These are phyloP conservation scores for Amauroascus niger DNA, from an alignment of 2,329 filamentous ascomycete genomes.

Conservation along the genomic window DNA sequence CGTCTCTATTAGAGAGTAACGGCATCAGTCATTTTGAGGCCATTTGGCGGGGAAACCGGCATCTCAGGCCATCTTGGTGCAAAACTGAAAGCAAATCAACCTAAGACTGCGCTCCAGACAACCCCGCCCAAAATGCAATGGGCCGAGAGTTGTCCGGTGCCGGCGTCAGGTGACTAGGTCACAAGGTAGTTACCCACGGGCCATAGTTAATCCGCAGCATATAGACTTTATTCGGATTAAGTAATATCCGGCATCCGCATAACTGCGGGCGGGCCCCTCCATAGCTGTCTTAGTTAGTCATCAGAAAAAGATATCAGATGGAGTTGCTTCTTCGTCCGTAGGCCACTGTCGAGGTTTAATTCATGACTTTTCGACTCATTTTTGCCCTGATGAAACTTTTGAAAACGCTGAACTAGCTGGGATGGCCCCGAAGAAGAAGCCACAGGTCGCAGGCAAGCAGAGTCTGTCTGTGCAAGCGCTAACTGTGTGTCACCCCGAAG, in stretches of 20 bases:
- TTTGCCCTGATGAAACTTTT: not conserved
- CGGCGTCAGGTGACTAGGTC: too few relatives aligned
- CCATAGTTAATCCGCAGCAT: not conserved
- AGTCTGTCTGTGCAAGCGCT: slow-evolving; percentile 23
- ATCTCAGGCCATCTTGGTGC: not conserved
- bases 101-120: too few relatives aligned
- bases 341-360: not conserved
- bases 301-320: slow-evolving; percentile 8
- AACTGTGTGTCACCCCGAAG: slow-evolving; percentile 23
- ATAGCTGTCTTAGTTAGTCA: slow-evolving; percentile 4
- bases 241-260: not conserved
- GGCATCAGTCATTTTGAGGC: not conserved
- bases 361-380: not conserved
- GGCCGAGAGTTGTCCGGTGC: too few relatives aligned
- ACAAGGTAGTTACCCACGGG: too few relatives aligned
- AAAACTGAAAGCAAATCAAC: not conserved
- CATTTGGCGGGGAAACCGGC: not conserved
- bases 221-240: not conserved
- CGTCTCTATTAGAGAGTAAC: not conserved
- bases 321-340: not conserved
- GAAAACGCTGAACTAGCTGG: slow-evolving; percentile 3
- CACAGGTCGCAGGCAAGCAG: slow-evolving; percentile 25
- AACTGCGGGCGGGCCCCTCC: too few relatives aligned
- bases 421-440: slow-evolving; percentile 34
- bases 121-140: too few relatives aligned